Base-by-base conservation (phyloP, 2,329 filamentous ascomycete species). In the Macrophomina tecta region DNA sequence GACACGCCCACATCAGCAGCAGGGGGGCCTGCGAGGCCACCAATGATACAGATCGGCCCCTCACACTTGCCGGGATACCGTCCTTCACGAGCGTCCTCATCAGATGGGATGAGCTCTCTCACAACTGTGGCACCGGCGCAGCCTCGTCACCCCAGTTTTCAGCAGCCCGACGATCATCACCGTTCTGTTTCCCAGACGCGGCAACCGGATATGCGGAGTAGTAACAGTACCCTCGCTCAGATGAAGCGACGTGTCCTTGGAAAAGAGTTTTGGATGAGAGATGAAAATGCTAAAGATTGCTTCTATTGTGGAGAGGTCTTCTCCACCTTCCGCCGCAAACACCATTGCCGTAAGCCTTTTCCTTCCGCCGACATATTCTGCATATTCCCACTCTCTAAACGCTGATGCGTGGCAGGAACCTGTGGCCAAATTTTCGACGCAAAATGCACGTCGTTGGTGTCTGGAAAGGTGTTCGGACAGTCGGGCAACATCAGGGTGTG, bases 381-480 rank as follows among this genome's bases (percentile, higher is more conserved):
- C 23, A 5, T 42, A 23, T 1, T 38, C 40, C 5, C 9, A 23
- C n/a, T 45, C 12, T 16, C 32, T 16, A n/a, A 36, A 3, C 40
- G 46, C 62, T 64, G 52, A 40, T 6, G 18, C 42, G 42, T 30
- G 12, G 5, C 69, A 79, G 77, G 77, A 53, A 87, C 87, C 0
- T 99, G 95, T 76, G 95, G 95, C n/a, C 97, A 97, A 74, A 99
- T 99, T 52, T 99, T 99, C 74, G 95, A 98, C 78, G 92, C 92
- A 4, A 97, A 96, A 77, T 99, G 95, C 79, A 99, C 94, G 0
- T 91, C 91, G 5, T 89, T 94, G n/a, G 92, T 98, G 30, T 87
- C 93, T 5, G 95, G 94, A 5, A 87, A 91, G 69, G 89, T 90
- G 60, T 98, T 99, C 76, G 94, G 93, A 16, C 93, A 97, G 60